Percentiles rank a stretch among this genome's conserved stretches.
Conservation (phyloP, 2,329 filamentous ascomycete species). For the Talaromyces sp. region DNA sequence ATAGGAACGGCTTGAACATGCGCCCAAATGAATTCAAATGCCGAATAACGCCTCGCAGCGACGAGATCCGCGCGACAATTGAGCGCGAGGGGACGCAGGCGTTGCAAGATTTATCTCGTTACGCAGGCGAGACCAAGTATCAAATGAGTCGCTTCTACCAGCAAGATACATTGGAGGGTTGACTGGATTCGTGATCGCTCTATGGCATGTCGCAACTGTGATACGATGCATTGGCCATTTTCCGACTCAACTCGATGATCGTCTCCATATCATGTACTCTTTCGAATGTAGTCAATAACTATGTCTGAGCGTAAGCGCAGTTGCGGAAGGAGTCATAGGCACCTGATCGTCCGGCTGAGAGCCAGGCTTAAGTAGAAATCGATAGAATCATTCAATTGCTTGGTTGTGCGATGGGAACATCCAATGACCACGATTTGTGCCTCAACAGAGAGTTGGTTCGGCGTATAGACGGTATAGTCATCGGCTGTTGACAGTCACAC, state of each 20-base stretch:
- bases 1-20: background rate
- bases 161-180: constrained; percentile 6
- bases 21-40: constrained; percentile 46
- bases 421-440: background rate
- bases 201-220: background rate
- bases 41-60: constrained; percentile 49
- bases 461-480: background rate
- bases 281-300: background rate
- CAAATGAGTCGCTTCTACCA: constrained; percentile 54
- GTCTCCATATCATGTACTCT: background rate
- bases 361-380: background rate
- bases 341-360: background rate
- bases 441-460: background rate
- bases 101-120: constrained; percentile 49
- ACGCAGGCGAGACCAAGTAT: constrained; percentile 56
- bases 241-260: background rate
- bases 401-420: background rate
- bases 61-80: constrained; percentile 50
- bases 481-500: background rate
- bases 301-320: background rate
- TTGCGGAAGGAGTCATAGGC: background rate
- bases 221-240: background rate
- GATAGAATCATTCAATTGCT: background rate
- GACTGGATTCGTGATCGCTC: background rate
- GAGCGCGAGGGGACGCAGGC: constrained; percentile 53